Conservation (phyloP, 2,329 filamentous ascomycete genomes). For the Cryphonectria japonica region DNA sequence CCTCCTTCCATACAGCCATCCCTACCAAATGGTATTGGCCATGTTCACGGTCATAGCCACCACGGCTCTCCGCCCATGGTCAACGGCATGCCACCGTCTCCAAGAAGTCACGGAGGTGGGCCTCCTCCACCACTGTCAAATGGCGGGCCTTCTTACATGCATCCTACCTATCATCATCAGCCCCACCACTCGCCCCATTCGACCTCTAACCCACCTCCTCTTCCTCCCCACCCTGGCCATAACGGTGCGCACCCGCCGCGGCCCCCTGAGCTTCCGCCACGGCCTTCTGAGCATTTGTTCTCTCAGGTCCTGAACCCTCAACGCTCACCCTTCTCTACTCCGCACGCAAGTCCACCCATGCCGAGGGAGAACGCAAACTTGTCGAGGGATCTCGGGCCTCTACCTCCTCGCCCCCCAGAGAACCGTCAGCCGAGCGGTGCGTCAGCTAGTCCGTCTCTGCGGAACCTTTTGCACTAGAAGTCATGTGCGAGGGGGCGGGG, state of each 20-base stretch:
- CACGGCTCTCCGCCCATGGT: constrained; percentile 37
- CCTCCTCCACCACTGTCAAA: constrained; percentile 45
- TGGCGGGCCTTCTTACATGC: constrained; percentile 49
- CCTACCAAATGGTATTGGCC: constrained; percentile 46
- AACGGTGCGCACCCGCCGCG: constrained; percentile 47
- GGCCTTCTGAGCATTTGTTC: constrained; percentile 49
- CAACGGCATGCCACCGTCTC: constrained; percentile 54
- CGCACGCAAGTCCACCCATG: constrained; percentile 51
- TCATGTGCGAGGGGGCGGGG: not conserved
- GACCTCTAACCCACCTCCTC: constrained; percentile 35
- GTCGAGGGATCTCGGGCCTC: constrained; percentile 37
- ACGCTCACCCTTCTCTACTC: constrained; percentile 43
- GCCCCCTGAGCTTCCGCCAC: constrained; percentile 48
- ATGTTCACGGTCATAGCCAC: constrained; percentile 38
- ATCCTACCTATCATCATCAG: constrained; percentile 38
- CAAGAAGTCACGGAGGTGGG: constrained; percentile 48
- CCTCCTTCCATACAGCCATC: constrained; percentile 46
- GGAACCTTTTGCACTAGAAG: constrained; percentile 68
- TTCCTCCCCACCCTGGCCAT: constrained; percentile 38
- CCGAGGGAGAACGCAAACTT: constrained; percentile 44
- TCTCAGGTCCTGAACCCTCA: constrained; percentile 41
- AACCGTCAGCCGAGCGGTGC: constrained; percentile 63
- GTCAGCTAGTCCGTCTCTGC: constrained; percentile 75
- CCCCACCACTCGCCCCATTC: constrained; percentile 19
- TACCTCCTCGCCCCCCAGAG: constrained; percentile 43